Base-by-base conservation (phyloP, 1,284 basidiomycete species). In the Gastroboletus turbinatus region DNA sequence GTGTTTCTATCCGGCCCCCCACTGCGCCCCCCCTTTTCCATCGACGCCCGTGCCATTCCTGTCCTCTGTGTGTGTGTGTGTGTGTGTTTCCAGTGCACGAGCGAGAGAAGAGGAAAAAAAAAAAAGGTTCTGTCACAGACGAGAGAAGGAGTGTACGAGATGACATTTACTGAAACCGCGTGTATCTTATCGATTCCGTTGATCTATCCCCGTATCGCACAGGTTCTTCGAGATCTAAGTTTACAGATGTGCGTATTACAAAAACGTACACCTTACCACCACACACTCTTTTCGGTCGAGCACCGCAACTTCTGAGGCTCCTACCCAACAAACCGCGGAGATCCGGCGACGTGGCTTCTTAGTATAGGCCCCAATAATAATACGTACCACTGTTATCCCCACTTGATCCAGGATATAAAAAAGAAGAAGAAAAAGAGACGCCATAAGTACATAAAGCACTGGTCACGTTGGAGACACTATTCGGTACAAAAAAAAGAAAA, bases 141-240 rank as follows among this genome's bases (percentile, higher is more conserved):
- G 40, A 27, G 21, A 47, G 45, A 48, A 45, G 23, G 27, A 45
- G 43, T 33, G 50, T 45, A 32, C 44, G 60, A 14, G n/a, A 46
- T 23, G 60, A 30, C 30, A 10, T 30, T 19, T 27, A 16, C 38
- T 43, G 62, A 62, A 40, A 57, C 66, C 56, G 55, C 67, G 57
- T 60, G 65, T 66, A 66, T 72, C 67, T 71, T 69, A 71, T 70
- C 68, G 64, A 67, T 61, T 33, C 57, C 27, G 55, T 54, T 52
- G 55, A 71, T 69, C 69, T 57, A 53, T 53, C 55, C 51, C 57
- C 59, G 42, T 51, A 58, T 55, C 54, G 23, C 25, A 33, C 32
- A 36, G 7, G 53, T 45, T 45, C 62, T 19, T 68, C 50, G 55
- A 67, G 67, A 67, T 69, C 67, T 32, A 52, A 36, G 45, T 39